Base-by-base conservation (phyloP, 768 basidiomycete genomes). In the Boletus bicolor region DNA sequence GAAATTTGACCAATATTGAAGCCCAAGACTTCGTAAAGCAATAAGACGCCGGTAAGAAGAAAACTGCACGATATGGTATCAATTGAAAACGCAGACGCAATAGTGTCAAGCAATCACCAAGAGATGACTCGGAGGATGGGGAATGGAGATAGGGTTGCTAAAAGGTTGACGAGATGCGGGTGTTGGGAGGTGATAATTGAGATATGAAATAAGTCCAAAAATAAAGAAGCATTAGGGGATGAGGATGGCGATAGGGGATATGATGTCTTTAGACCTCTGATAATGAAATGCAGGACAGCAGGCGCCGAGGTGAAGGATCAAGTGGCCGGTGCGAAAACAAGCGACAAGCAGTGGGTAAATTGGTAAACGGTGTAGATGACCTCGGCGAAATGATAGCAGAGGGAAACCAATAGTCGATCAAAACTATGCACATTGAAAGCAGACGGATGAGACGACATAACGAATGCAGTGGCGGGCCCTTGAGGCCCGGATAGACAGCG, bases 351-450 rank as follows among this genome's bases (percentile, higher is more conserved):
- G 26, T 14, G 19, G 34, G 24, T 19, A 11, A 8, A 37, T 21
- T 19, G 54, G 36, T 48, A 36, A 45, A 28, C 19, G 35, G 17
- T 38, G 46, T 3, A 30, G 34, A 42, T 39, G 48, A 47, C 44
- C 51, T 39, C 44, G 26, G 28, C 34, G 28, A 48, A 46, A 21
- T 24, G 54, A 60, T 44, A 61, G 59, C 55, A 41, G 43, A 59
- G 38, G 59, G 44, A 65, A 49, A 59, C 54, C 51, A 37, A 51
- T 34, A 10, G 56, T 38, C 36, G 52, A 54, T 35, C 54, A 58
- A 61, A 53, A 51, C 36, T 61, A 70, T 64, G 56, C 60, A 66
- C 72, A 64, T 17, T 48, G 56, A 67, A 67, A 67, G 51, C 60
- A 56, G 54, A 49, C 36, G 34, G 34, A 63, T 21, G 43, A 53